Evolutionary conservation across 2,329 filamentous ascomycete genomes (phyloP).

Genomic region (Penicillium sp.): DNA sequence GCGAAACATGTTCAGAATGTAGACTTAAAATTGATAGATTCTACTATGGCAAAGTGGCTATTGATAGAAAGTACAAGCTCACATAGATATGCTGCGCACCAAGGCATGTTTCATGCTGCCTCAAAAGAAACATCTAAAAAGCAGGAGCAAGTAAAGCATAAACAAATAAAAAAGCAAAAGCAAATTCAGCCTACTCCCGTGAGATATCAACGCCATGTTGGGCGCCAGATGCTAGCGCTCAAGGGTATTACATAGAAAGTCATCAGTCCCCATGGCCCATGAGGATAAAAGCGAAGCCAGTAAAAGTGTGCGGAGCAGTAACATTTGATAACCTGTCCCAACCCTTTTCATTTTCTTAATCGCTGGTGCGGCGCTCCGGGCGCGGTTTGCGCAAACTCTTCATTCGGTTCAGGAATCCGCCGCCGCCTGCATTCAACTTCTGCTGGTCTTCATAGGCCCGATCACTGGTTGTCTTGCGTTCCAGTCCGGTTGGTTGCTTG

Average conservation of each 20-base stretch:
- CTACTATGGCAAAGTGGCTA: neutral
- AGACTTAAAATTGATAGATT: neutral
- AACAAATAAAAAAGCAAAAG: constrained; percentile 4
- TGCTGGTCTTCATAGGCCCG: constrained; percentile 38
- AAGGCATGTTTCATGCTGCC: constrained; percentile 1
- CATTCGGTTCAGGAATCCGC: constrained; percentile 74
- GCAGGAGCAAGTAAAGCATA: neutral
- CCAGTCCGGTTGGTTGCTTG: constrained; percentile 53
- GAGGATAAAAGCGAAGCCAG: constrained; percentile 2
- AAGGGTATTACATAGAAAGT: constrained; percentile 27
- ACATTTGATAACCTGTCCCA: neutral
- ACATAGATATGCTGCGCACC: neutral
- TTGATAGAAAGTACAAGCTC: constrained; percentile 2
- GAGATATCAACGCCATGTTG: constrained; percentile 22
- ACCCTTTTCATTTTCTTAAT: constrained; percentile 11
- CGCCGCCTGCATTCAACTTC: constrained; percentile 48
- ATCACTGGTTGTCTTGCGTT: constrained; percentile 67
- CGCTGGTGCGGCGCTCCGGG: constrained; percentile 41
- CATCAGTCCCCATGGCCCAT: constrained; percentile 15
- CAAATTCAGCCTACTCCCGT: constrained; percentile 14
- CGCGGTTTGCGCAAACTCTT: constrained; percentile 69
- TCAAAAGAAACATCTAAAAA: neutral
- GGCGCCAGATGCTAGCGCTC: constrained; percentile 15
- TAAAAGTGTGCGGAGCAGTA: neutral
- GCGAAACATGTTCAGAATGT: neutral